phyloP scores from a whole-genome alignment of 148 eudicot species.

The Rhododendron williamsianum region DNA sequence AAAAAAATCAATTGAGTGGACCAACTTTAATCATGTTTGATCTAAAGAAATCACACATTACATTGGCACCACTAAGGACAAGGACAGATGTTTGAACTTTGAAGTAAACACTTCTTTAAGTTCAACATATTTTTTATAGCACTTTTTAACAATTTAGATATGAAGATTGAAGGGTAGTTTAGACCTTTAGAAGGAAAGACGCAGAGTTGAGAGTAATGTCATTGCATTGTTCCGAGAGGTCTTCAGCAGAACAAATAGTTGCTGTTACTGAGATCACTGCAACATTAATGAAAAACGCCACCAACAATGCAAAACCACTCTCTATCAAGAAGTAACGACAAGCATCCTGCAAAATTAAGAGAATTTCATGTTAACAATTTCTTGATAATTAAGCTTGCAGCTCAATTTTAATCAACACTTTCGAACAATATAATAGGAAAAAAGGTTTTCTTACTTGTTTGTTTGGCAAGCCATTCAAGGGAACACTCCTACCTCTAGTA shows the following conservation, averaged over 20 bases:
- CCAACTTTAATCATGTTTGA: no score
- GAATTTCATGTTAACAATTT: not conserved
- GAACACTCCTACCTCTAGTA: no score
- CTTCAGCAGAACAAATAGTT: conserved; percentile 44
- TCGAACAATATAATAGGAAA: not conserved
- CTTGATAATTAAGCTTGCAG: not conserved
- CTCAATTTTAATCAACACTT: not conserved
- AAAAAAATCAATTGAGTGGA: no score
- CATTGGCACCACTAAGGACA: not conserved
- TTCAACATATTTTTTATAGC: not conserved
- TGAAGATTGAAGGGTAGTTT: not conserved
- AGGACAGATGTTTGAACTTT: no score
- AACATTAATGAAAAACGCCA: conserved; percentile 78
- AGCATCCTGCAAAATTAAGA: conserved; percentile 55
- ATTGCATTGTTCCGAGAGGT: conserved; percentile 41
- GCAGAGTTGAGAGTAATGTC: conserved; percentile 64
- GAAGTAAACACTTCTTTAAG: not conserved
- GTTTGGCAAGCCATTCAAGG: no score
- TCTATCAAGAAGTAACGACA: conserved; percentile 75
- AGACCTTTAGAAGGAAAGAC: conserved; percentile 61
- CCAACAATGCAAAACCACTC: conserved; percentile 80
- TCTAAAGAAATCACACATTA: no score
- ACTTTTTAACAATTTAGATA: not conserved
- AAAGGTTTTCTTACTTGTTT: not conserved
- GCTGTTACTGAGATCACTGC: conserved; percentile 74